A percentile compares a stretch with the other conserved stretches of the same genome.
Conservation (phyloP, 2,329 filamentous ascomycete species). For the Fusarium dimerum region DNA sequence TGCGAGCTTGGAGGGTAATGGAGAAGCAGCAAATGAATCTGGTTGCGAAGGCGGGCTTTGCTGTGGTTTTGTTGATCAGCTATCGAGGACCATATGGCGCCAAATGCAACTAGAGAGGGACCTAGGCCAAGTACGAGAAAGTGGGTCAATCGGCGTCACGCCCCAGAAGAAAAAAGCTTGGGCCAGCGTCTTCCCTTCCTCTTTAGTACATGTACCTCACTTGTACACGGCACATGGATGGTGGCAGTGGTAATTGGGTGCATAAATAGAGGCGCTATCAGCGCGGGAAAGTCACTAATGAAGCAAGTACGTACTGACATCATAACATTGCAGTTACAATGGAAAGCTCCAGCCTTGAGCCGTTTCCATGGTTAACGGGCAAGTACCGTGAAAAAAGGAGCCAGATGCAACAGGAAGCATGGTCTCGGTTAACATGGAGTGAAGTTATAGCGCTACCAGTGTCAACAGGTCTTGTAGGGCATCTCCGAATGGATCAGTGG, state of each 20-base stretch:
- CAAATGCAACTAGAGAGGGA: constrained; percentile 12
- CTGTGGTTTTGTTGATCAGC: constrained; percentile 34
- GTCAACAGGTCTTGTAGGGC: background rate
- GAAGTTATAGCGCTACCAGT: background rate
- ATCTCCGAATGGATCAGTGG: background rate
- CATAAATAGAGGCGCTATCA: no score
- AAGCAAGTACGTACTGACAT: background rate
- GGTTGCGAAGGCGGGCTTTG: constrained; percentile 31
- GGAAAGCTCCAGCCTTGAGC: background rate
- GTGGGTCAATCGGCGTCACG: constrained; percentile 29
- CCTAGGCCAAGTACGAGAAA: constrained; percentile 12
- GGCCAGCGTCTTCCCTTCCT: background rate
- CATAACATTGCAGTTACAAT: background rate
- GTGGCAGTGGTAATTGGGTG: constrained; percentile 1
- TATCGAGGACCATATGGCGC: constrained; percentile 24
- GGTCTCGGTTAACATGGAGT: no score
- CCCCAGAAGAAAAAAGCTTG: constrained; percentile 23
- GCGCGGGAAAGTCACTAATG: no score
- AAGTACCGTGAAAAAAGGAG: background rate
- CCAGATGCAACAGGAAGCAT: no score
- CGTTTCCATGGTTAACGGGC: background rate
- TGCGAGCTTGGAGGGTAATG: constrained; percentile 33
- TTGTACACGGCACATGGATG: constrained; percentile 5
- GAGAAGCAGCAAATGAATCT: constrained; percentile 28
- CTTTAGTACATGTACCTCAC: background rate